A percentile compares a stretch with the other conserved stretches of the same genome.
Conservation (phyloP, 2,329 filamentous ascomycete genomes). For the Nigrospora sphaerica region DNA sequence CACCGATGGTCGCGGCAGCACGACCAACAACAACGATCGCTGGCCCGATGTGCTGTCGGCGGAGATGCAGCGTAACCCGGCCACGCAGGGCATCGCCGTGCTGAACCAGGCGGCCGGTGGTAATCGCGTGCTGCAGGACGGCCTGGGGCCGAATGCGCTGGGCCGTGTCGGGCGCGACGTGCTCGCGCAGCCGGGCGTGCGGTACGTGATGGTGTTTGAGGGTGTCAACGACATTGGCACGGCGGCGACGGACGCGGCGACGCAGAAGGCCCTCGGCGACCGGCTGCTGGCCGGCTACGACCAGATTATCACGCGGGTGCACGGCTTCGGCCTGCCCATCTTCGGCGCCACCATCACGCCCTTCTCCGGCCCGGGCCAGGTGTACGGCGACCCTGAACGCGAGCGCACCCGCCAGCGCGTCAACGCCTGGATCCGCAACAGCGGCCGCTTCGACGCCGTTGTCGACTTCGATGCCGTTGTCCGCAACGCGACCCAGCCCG, state of each 20-base stretch:
- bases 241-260: slow-evolving; percentile 28
- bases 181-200: slow-evolving; percentile 44
- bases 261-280: slow-evolving; percentile 38
- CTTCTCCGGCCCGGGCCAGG: slow-evolving; percentile 40
- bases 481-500: slow-evolving; percentile 32
- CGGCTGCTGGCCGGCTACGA: slow-evolving; percentile 44
- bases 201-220: slow-evolving; percentile 52
- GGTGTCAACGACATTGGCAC: slow-evolving; percentile 60
- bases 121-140: slow-evolving; percentile 52
- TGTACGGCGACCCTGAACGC: slow-evolving; percentile 42
- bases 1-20: slow-evolving; percentile 56
- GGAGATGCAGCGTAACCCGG: slow-evolving; percentile 30
- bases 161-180: slow-evolving; percentile 54
- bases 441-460: slow-evolving; percentile 50
- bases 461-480: slow-evolving; percentile 54
- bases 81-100: slow-evolving; percentile 35
- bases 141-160: slow-evolving; percentile 51
- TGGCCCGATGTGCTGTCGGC: slow-evolving; percentile 35
- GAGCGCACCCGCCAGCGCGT: slow-evolving; percentile 47
- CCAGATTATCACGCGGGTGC: slow-evolving; percentile 48
- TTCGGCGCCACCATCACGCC: slow-evolving; percentile 55
- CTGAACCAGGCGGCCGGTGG: slow-evolving; percentile 58
- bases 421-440: slow-evolving; percentile 51
- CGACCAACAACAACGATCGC: slow-evolving; percentile 45
- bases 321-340: slow-evolving; percentile 42